These are phyloP conservation scores for Xylaria sp. DNA, from an alignment of 2,329 filamentous ascomycete genomes.

Conservation along the genomic window DNA sequence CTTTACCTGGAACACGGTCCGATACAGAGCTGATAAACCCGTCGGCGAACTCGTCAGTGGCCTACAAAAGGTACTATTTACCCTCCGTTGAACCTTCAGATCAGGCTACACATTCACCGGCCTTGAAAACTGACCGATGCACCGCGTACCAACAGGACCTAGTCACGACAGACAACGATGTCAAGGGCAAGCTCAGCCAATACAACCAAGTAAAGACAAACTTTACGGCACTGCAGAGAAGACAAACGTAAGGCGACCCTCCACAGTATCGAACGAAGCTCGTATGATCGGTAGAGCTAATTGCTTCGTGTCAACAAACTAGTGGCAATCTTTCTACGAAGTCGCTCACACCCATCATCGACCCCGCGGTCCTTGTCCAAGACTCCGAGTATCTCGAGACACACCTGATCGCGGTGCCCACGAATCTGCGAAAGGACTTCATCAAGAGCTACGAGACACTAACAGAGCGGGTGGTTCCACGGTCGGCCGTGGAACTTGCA, in stretches of 20 bases:
- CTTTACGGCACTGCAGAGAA: constrained; percentile 79
- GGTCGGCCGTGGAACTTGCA: constrained; percentile 79
- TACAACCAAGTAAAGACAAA: constrained; percentile 92
- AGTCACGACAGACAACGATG: constrained; percentile 90
- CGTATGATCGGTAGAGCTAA: constrained; percentile 8
- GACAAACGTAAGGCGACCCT: constrained; percentile 73
- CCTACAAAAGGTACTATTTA: constrained; percentile 74
- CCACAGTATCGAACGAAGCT: background rate
- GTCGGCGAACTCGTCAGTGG: constrained; percentile 85
- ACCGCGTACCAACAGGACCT: constrained; percentile 68
- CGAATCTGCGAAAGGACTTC: constrained; percentile 82
- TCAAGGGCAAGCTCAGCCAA: constrained; percentile 91
- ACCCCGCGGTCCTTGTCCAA: constrained; percentile 78
- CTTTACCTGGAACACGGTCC: constrained; percentile 97
- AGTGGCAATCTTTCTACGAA: constrained; percentile 94
- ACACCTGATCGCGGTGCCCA: constrained; percentile 88
- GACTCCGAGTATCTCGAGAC: constrained; percentile 97
- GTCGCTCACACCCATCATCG: constrained; percentile 87
- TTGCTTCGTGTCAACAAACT: constrained; percentile 8
- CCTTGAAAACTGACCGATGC: background rate
- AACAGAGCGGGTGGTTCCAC: constrained; percentile 89
- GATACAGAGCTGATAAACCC: constrained; percentile 91
- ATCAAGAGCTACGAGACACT: constrained; percentile 87
- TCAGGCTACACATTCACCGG: background rate
- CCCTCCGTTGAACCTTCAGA: background rate